Base-by-base conservation (phyloP, 805 yeast genomes). In the Candida qinlingensis region DNA sequence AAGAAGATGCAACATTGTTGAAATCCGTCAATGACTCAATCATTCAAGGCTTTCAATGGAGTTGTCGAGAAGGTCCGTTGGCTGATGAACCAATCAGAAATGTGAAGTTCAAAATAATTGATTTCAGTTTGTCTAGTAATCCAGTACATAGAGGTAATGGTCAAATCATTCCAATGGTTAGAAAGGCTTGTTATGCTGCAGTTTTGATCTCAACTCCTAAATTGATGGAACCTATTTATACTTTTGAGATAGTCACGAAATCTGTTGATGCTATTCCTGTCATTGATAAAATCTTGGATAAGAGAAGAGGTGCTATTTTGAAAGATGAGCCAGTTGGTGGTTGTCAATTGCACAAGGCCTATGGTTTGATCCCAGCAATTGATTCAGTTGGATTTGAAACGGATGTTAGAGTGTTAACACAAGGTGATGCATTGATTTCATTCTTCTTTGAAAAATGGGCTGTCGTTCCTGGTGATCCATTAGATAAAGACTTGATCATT, bases 351-450 rank as follows among this genome's bases (percentile, higher is more conserved):
- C 79, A 73, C 57, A 74, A 70, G 50, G 68, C 89, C 0, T 68
- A 68, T 37, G 96, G 91, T 0, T 66, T 64, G 31, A 69, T 94
- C 0, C 99, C 99, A 0, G 94, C 87, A 1, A 86, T 94, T 42
- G 99, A 94, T 54, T 85, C 97, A 2, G 71, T 85, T 46, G 99
- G 98, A 0, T 73, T 94, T 42, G 97, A 88, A 60, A 81, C 96
- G 0, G 99, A 94, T 63, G 67, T 94, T 33, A 67, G 96, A 53
- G 65, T 88, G 10, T 77, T 82, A 10, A 81, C 96, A 0, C 82
- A 80, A 53, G 97, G 97, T 5, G 84, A 79, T 57, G 91, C 94
- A 0, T 74, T 80, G 72, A 79, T 89, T 41, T 79, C 79, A 42
- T 62, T 85, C 52, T 76, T 75, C 42, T 88, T 87, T 64, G 74